These are phyloP conservation scores for Mortierella polycephala DNA, from an alignment of 371 early-diverging fungal genomes.

Conservation along the genomic window DNA sequence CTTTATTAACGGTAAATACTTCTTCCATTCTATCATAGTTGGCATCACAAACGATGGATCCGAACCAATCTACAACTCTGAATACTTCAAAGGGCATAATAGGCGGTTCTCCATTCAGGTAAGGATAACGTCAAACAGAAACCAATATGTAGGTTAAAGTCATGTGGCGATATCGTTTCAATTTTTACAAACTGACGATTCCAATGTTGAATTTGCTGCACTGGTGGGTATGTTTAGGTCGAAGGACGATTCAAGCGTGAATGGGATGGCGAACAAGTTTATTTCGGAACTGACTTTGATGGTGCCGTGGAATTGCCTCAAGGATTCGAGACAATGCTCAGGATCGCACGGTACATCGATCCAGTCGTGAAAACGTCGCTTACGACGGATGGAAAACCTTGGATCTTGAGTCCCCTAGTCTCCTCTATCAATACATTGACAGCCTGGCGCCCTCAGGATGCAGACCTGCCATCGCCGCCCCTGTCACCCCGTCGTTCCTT, in stretches of 20 bases:
- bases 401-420: constrained; percentile 66
- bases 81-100: constrained; percentile 67
- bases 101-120: constrained; percentile 67
- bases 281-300: constrained; percentile 69
- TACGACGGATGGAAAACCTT: constrained; percentile 60
- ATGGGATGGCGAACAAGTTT: constrained; percentile 66
- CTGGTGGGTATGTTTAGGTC: constrained; percentile 56
- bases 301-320: constrained; percentile 57
- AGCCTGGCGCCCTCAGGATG: constrained; percentile 51
- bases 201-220: not conserved
- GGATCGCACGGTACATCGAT: constrained; percentile 68
- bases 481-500: constrained; percentile 22
- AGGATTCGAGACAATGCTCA: constrained; percentile 66
- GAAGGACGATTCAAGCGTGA: constrained; percentile 70
- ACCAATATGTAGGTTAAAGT: not conserved
- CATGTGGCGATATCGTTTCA: not conserved
- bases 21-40: constrained; percentile 9
- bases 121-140: not conserved
- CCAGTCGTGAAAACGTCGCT: constrained; percentile 66
- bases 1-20: too few relatives aligned
- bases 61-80: constrained; percentile 40
- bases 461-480: constrained; percentile 33
- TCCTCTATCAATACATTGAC: constrained; percentile 67
- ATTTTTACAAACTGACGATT: constrained; percentile 1
- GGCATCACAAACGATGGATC: constrained; percentile 56